Evolutionary conservation across 2,329 filamentous ascomycete species (phyloP).

Genomic region (Cercospora sesami): DNA sequence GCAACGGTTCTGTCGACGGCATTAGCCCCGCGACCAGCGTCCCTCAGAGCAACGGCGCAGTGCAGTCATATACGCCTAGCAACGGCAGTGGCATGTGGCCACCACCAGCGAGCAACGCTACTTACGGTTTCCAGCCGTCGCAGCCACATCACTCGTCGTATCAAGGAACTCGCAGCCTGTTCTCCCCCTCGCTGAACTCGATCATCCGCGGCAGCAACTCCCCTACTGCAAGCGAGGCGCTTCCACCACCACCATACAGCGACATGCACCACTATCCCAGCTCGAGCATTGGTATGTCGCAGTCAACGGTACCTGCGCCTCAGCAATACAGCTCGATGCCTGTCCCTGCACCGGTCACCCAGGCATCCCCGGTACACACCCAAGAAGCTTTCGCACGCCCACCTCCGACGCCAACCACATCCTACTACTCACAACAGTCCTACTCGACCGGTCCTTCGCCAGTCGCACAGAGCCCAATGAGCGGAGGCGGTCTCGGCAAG

Average conservation of each 20-base stretch:
- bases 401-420: slow-evolving; percentile 61
- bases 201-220: slow-evolving; percentile 57
- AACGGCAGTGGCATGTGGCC: slow-evolving; percentile 60
- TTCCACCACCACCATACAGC: slow-evolving; percentile 68
- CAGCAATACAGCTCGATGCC: slow-evolving; percentile 50
- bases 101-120: slow-evolving; percentile 55
- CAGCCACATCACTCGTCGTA: slow-evolving; percentile 51
- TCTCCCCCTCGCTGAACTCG: slow-evolving; percentile 58
- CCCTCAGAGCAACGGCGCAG: slow-evolving; percentile 55
- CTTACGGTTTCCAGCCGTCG: slow-evolving; percentile 53
- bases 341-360: slow-evolving; percentile 35
- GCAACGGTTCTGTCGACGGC: slow-evolving; percentile 60
- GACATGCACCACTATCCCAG: slow-evolving; percentile 60
- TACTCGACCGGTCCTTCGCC: slow-evolving; percentile 53
- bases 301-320: slow-evolving; percentile 49
- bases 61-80: slow-evolving; percentile 60
- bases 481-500: slow-evolving; percentile 48
- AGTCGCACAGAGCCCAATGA: slow-evolving; percentile 52
- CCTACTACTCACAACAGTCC: slow-evolving; percentile 60
- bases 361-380: slow-evolving; percentile 56
- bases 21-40: slow-evolving; percentile 61
- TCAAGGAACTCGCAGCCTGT: slow-evolving; percentile 52
- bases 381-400: slow-evolving; percentile 60
- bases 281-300: slow-evolving; percentile 58
- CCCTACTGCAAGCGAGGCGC: slow-evolving; percentile 61